These are phyloP conservation scores for Petrea volubilis DNA, from an alignment of 257 asterid genomes.

Conservation along the genomic window DNA sequence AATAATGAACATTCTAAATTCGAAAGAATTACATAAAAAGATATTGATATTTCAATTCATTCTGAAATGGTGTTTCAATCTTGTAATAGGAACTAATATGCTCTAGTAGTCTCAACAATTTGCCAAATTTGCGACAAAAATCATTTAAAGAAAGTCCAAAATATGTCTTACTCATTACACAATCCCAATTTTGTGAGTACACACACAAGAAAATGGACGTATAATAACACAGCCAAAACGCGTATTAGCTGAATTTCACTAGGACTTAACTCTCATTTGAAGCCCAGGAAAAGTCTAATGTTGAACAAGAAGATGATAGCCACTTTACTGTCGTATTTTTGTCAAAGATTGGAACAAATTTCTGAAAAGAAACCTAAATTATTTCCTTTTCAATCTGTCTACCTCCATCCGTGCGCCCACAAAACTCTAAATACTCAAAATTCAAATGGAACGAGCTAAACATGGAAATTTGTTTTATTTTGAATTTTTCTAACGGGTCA, in stretches of 20 bases:
- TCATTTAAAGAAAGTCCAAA: neutral
- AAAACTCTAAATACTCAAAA: neutral
- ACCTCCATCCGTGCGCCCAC: conserved; percentile 6
- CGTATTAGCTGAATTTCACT: neutral
- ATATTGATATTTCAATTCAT: no score
- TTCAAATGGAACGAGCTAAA: neutral
- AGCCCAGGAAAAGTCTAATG: neutral
- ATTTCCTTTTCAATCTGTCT: neutral
- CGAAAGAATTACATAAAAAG: no score
- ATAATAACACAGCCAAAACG: neutral
- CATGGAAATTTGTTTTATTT: neutral
- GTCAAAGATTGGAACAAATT: neutral
- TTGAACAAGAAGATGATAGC: neutral
- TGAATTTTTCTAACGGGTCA: neutral
- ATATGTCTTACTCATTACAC: neutral
- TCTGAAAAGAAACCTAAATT: neutral
- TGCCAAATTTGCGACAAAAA: neutral
- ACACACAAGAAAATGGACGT: neutral
- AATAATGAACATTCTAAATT: neutral
- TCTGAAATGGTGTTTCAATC: no score
- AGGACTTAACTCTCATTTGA: neutral
- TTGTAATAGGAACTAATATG: no score
- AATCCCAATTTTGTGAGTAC: neutral
- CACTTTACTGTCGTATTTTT: neutral
- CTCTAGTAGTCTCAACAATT: neutral